Base-by-base conservation (phyloP, 345 rosid species). In the Euphorbia tirucalli region DNA sequence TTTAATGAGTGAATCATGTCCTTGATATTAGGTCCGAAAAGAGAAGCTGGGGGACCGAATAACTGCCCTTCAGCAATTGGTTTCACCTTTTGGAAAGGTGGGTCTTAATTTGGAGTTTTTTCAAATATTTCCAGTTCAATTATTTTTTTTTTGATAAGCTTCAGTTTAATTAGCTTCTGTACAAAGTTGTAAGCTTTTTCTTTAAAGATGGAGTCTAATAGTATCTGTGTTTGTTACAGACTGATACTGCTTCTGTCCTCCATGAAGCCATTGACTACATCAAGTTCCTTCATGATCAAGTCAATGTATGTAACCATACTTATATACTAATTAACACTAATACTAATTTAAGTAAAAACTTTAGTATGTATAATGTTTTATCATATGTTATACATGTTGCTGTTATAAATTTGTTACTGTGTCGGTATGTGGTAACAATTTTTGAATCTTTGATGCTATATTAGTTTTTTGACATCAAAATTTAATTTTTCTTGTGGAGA, bases 81-180 rank as follows among this genome's bases (percentile, higher is more conserved):
- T 78, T 74, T 78, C 81, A 18, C 81, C 81, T 70, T 78, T 78
- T 49, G 81, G 81, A 56, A 78, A 78, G 75, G 81, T 78, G 19
- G 44, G 86, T 79, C 28, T 77, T 35, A 35, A 35, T 35, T 71
- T 69, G 69, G 48, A 68, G 65, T 65, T 75, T 69, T 32, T 65
- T 13, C n/a, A n/a, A n/a, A n/a, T n/a, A n/a, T n/a, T n/a, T n/a
- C n/a, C n/a, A n/a, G n/a, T n/a, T n/a, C n/a, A n/a, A n/a, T n/a
- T n/a, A n/a, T n/a, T n/a, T n/a, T n/a, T n/a, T n/a, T n/a, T n/a
- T n/a, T n/a, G n/a, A n/a, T n/a, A n/a, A n/a, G n/a, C n/a, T n/a
- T n/a, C n/a, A n/a, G n/a, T n/a, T n/a, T n/a, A n/a, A n/a, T n/a
- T n/a, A n/a, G n/a, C n/a, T n/a, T n/a, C n/a, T 66, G 41, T 72